Evolutionary conservation across 768 basidiomycete species (phyloP).

Genomic region (Boletus pseudo-olivaceus): DNA sequence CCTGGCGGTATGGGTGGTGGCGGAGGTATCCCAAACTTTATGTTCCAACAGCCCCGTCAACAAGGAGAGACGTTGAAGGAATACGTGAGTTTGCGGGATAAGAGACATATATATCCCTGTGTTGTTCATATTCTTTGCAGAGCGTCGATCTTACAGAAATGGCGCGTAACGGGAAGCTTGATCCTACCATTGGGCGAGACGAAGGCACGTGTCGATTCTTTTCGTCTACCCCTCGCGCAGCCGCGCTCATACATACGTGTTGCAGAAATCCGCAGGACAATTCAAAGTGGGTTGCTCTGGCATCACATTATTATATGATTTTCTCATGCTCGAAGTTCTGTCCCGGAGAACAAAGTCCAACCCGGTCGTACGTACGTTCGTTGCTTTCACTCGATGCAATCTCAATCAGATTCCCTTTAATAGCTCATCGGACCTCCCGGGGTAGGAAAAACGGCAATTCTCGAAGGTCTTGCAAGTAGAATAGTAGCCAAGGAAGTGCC

Average conservation of each 20-base stretch:
- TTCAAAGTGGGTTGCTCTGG: slow-evolving; percentile 63
- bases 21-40: slow-evolving; percentile 53
- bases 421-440: slow-evolving; percentile 84
- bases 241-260: neutral
- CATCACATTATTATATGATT: neutral
- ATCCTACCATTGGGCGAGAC: slow-evolving; percentile 87
- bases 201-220: slow-evolving; percentile 47
- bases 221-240: neutral
- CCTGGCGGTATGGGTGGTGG: slow-evolving; percentile 34
- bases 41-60: slow-evolving; percentile 55
- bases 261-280: slow-evolving; percentile 80
- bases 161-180: slow-evolving; percentile 80
- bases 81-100: slow-evolving; percentile 48
- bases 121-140: slow-evolving; percentile 33
- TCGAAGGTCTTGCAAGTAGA: slow-evolving; percentile 84
- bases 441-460: slow-evolving; percentile 89
- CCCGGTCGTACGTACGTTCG: slow-evolving; percentile 60
- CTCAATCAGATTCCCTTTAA: neutral
- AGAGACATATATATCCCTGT: neutral
- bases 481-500: slow-evolving; percentile 90
- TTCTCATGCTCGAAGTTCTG: slow-evolving; percentile 47
- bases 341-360: slow-evolving; percentile 90
- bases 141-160: slow-evolving; percentile 82
- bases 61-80: slow-evolving; percentile 87
- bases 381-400: slow-evolving; percentile 1